A percentile compares a stretch with the other conserved stretches of the same genome.
phyloP scores from a whole-genome alignment of 2,329 filamentous ascomycete genomes.

The Chrysoporthe deuterocubensis region DNA sequence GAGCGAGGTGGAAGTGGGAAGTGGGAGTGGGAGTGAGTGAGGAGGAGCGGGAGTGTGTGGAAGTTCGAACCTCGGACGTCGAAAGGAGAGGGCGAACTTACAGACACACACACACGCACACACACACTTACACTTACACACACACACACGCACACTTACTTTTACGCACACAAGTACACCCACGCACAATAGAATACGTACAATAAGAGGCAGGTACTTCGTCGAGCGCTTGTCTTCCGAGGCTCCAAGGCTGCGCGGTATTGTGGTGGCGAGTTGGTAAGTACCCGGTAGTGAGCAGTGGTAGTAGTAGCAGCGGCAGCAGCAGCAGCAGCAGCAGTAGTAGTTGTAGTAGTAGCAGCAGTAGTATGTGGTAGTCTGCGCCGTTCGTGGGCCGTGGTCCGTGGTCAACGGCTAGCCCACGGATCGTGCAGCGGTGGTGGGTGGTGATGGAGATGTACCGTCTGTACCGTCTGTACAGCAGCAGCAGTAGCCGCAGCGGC shows the following conservation, averaged over 20 bases:
- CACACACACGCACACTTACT: too few species aligned
- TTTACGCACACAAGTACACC: too few species aligned
- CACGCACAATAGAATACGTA: conserved; percentile 3
- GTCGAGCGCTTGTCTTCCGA: background rate
- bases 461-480: too few species aligned
- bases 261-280: background rate
- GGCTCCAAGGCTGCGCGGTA: background rate
- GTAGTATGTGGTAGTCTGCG: background rate
- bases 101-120: too few species aligned
- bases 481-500: background rate
- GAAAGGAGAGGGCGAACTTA: background rate
- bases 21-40: background rate
- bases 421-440: background rate
- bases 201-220: conserved; percentile 8
- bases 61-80: background rate
- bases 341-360: background rate
- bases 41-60: background rate
- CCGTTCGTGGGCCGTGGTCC: background rate
- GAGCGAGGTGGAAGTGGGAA: background rate
- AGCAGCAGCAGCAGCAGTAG: too few species aligned
- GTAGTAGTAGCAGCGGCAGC: too few species aligned
- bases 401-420: background rate
- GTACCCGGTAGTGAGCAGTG: too few species aligned
- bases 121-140: too few species aligned
- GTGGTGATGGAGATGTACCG: background rate